Percentiles rank a stretch among this genome's conserved stretches.
Evolutionary conservation across 1,284 basidiomycete genomes (phyloP).

Genomic region (Fomes fomentarius): DNA sequence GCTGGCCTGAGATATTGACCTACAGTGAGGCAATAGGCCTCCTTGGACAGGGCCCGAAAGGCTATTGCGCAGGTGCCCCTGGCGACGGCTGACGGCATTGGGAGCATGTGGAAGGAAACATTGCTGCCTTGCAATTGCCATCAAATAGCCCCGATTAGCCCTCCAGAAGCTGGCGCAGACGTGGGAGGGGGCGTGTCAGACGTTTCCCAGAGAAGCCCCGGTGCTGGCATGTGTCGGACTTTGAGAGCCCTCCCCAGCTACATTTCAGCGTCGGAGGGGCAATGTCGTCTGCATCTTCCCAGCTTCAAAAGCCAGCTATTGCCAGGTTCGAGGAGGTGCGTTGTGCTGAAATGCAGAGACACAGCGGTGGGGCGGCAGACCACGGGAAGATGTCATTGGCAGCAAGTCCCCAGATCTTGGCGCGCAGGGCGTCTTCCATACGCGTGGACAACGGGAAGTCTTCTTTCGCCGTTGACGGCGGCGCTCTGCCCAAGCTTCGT

Average conservation of each 20-base stretch:
- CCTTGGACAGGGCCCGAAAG: not conserved
- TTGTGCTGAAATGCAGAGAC: no score
- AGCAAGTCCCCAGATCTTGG: no score
- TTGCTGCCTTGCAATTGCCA: no score
- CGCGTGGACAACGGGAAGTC: constrained; percentile 11
- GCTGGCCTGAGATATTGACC: no score
- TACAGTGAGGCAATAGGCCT: not conserved
- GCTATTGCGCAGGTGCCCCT: not conserved
- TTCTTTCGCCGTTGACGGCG: constrained; percentile 15
- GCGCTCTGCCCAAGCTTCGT: not conserved
- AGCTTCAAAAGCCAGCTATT: no score
- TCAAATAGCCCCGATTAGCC: not conserved
- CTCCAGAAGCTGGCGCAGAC: not conserved
- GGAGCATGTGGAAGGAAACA: not conserved
- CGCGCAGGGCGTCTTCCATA: not conserved
- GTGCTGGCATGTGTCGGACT: not conserved
- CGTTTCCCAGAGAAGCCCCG: not conserved
- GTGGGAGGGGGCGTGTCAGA: not conserved
- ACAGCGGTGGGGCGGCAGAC: no score
- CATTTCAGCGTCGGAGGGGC: not conserved
- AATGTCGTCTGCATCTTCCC: no score
- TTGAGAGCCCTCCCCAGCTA: not conserved
- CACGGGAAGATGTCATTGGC: no score
- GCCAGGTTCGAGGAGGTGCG: no score
- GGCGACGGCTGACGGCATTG: not conserved